A percentile compares a stretch with the other conserved stretches of the same genome.
Conservation (phyloP, 164 flowering plant genomes). For the Liquidambar formosana region DNA sequence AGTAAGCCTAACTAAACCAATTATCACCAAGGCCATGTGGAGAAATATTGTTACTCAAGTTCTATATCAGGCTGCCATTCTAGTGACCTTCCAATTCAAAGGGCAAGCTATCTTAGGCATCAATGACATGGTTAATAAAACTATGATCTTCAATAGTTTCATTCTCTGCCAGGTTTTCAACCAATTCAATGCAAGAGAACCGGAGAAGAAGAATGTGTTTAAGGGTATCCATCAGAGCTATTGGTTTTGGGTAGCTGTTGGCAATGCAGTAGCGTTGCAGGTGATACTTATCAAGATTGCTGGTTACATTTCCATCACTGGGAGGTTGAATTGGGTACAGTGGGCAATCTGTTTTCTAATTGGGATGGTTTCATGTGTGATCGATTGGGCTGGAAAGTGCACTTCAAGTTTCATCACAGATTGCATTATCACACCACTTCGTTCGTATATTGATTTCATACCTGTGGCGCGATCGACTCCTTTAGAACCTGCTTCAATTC, state of each 20-base stretch:
- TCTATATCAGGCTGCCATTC: conserved; percentile 10
- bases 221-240: background rate
- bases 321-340: conserved; percentile 11
- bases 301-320: background rate
- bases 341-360: conserved; percentile 21
- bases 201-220: conserved; percentile 9
- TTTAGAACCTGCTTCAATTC: no score
- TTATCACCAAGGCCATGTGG: conserved; percentile 19
- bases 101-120: background rate
- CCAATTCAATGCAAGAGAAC: conserved; percentile 10
- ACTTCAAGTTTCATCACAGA: background rate
- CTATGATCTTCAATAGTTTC: conserved; percentile 22
- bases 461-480: no score
- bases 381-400: conserved; percentile 7
- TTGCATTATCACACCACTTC: no score
- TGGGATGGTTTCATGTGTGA: conserved; percentile 10
- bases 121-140: background rate
- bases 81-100: conserved; percentile 7
- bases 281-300: conserved; percentile 9
- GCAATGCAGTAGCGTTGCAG: conserved; percentile 2
- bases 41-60: conserved; percentile 18
- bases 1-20: background rate
- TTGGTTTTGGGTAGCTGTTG: conserved; percentile 13
- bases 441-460: no score
- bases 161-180: conserved; percentile 24